phyloP scores from a whole-genome alignment of 1,139 yeast species.

The Hemisphaericaspora subhashii region DNA sequence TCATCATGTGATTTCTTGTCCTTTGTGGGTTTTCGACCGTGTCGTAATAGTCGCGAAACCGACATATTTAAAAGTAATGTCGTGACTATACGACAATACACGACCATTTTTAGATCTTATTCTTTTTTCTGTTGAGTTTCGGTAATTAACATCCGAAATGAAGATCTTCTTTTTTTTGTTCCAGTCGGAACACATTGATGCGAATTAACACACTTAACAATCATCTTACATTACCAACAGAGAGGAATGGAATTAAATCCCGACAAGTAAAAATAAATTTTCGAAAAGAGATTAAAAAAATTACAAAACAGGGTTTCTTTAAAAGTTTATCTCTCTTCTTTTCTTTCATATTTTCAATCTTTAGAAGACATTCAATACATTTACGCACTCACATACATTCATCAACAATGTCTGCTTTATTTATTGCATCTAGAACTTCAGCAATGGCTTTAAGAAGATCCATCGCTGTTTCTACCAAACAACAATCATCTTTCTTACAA shows the following conservation, averaged over 20 bases:
- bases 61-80: too few relatives aligned
- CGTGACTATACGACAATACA: background rate
- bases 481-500: constrained; percentile 22
- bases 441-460: constrained; percentile 25
- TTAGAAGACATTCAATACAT: background rate
- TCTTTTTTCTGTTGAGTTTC: background rate
- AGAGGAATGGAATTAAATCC: too few relatives aligned
- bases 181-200: constrained; percentile 9
- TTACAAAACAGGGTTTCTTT: too few relatives aligned
- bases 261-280: background rate
- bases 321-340: background rate
- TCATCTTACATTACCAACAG: too few relatives aligned
- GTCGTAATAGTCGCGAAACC: too few relatives aligned
- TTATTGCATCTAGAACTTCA: constrained; percentile 30
- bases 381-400: constrained; percentile 1
- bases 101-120: too few relatives aligned
- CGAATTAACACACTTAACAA: background rate
- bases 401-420: constrained; percentile 32
- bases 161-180: too few relatives aligned
- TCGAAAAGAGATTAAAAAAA: too few relatives aligned
- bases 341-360: background rate
- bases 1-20: too few relatives aligned
- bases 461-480: constrained; percentile 16
- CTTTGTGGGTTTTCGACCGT: too few relatives aligned
- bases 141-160: constrained; percentile 7